These are phyloP conservation scores for Arthroderma sp. DNA, from an alignment of 2,329 filamentous ascomycete genomes.

Conservation along the genomic window DNA sequence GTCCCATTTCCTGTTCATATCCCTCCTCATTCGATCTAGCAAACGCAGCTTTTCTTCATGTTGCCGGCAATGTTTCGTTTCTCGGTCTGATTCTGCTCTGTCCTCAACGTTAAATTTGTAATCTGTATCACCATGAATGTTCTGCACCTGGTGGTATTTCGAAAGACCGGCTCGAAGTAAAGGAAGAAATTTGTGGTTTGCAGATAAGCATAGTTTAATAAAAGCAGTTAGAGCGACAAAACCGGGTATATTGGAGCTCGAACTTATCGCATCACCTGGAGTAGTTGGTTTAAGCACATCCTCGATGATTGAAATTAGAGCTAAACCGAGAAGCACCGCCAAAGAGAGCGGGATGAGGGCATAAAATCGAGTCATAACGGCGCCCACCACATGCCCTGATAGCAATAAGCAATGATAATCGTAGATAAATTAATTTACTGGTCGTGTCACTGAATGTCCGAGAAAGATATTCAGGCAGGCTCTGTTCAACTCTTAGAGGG, in stretches of 20 bases:
- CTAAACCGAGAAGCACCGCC: neutral
- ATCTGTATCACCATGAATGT: neutral
- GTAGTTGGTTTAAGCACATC: neutral
- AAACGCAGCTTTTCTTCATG: conserved; percentile 14
- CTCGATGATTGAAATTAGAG: neutral
- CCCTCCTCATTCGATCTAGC: conserved; percentile 13
- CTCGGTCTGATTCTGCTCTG: neutral
- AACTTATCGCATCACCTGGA: neutral
- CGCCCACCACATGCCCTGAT: neutral
- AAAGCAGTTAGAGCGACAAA: neutral
- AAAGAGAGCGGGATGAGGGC: neutral
- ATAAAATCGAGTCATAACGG: neutral
- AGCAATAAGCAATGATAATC: neutral
- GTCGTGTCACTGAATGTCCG: neutral
- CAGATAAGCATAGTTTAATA: neutral
- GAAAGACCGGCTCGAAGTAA: neutral
- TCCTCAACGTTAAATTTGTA: neutral
- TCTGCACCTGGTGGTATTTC: neutral
- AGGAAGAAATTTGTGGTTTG: neutral
- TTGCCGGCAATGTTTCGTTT: neutral
- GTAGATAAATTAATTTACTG: neutral
- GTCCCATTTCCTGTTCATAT: conserved; percentile 13
- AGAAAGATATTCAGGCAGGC: neutral
- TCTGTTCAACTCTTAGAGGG: neutral
- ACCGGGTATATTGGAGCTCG: neutral